Conservation (phyloP, 2,329 filamentous ascomycete genomes). For the Cercospora sesami region DNA sequence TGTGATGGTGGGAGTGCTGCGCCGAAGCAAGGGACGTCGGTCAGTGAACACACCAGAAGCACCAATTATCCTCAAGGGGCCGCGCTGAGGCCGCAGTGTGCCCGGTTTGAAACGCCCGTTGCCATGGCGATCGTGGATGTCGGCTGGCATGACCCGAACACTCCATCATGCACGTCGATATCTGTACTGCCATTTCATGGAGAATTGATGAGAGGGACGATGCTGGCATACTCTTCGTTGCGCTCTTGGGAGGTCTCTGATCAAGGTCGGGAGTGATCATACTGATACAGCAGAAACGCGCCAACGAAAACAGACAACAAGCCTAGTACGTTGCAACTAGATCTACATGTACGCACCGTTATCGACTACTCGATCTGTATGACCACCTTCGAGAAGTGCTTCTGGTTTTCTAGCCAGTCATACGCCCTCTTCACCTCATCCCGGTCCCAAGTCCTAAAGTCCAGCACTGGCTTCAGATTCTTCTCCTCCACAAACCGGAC, state of each 20-base stretch:
- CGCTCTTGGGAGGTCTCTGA: too few relatives aligned
- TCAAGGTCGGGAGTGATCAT: too few relatives aligned
- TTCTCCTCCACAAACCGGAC: conserved; percentile 26
- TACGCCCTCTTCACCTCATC: conserved; percentile 35
- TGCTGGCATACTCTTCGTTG: not conserved
- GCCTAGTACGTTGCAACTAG: not conserved
- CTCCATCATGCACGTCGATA: not conserved
- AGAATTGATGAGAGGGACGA: not conserved
- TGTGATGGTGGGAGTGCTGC: not conserved
- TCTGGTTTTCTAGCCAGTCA: conserved; percentile 30
- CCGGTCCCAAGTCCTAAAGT: conserved; percentile 42
- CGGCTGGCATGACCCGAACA: not conserved
- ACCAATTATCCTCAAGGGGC: conserved; percentile 2
- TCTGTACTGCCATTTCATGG: not conserved
- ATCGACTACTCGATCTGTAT: conserved; percentile 19
- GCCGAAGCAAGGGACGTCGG: conserved; percentile 10
- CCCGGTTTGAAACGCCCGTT: conserved; percentile 1
- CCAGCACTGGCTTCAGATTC: conserved; percentile 33
- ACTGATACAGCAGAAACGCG: not conserved
- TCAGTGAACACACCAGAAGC: not conserved
- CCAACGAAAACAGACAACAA: not conserved
- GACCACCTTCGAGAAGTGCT: conserved; percentile 39
- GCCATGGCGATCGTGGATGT: conserved; percentile 2
- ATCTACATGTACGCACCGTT: not conserved
- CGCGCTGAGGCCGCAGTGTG: conserved; percentile 12